These are phyloP conservation scores for Xerocomellus amylosporus DNA, from an alignment of 768 basidiomycete genomes.

Conservation along the genomic window DNA sequence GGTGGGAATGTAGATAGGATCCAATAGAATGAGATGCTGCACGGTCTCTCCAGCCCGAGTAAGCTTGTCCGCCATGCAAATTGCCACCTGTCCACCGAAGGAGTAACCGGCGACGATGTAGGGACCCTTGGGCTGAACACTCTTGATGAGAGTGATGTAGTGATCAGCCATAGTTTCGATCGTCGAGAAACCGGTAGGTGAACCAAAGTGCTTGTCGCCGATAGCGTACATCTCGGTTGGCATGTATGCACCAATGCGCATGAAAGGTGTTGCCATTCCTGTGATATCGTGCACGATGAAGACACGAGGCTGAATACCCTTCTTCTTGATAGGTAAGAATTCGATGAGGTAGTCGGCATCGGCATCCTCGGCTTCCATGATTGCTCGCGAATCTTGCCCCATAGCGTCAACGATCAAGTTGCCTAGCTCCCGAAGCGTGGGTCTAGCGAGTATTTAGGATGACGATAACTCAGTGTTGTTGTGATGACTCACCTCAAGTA, in stretches of 20 bases:
- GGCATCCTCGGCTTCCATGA: conserved; percentile 31
- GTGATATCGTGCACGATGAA: conserved; percentile 34
- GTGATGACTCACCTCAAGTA: conserved; percentile 25
- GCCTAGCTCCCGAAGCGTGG: conserved; percentile 27
- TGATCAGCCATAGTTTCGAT: conserved; percentile 33
- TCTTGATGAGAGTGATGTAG: conserved; percentile 30
- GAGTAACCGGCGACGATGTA: conserved; percentile 29
- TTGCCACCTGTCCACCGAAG: conserved; percentile 30
- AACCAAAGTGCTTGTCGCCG: conserved; percentile 32
- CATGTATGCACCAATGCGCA: conserved; percentile 33
- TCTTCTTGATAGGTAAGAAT: conserved; percentile 32
- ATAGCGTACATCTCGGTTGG: conserved; percentile 34
- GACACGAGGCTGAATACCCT: conserved; percentile 26
- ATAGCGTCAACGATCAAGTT: conserved; percentile 27
- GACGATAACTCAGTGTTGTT: background rate
- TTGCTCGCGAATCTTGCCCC: conserved; percentile 29
- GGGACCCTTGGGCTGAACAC: conserved; percentile 26
- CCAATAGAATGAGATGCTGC: conserved; percentile 27
- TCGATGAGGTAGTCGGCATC: conserved; percentile 31
- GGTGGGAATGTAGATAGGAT: conserved; percentile 30
- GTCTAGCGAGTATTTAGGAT: conserved; percentile 11
- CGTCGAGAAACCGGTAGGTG: conserved; percentile 26
- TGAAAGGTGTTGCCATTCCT: conserved; percentile 32
- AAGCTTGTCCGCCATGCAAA: conserved; percentile 28
- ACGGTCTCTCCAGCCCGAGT: conserved; percentile 23